Base-by-base conservation (phyloP, 2,329 filamentous ascomycete species). In the Pyricularia sp. region DNA sequence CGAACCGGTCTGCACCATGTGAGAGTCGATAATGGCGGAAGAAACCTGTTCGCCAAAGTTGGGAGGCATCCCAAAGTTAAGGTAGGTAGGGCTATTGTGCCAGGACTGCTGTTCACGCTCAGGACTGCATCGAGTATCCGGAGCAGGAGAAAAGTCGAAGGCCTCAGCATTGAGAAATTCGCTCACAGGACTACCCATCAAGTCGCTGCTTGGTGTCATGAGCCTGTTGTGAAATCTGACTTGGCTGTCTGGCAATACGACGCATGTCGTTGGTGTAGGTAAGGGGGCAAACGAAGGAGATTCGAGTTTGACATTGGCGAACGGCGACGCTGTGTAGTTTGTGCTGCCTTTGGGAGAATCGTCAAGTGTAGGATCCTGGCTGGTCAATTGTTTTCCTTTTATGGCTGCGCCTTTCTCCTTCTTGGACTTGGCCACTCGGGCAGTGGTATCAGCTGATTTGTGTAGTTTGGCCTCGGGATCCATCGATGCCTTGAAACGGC, bases 151-250 rank as follows among this genome's bases (percentile, higher is more conserved):
- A 28, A 77, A 75, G 68, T 77, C 75, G 69, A 79, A 78, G 33
- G 70, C 69, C 14, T 74, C 73, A 2, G 75, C 69, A 50, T 74
- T 73, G 50, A 81, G 68, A 69, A 80, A 74, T 42, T 78, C 77
- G 70, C 71, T 73, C 7, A 71, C 69, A 1, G 79, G 77, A 64
- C 76, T 81, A 30, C 77, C 73, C 11, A 74, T 72, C 70, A 78
- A 70, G 69, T 87, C 85, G 75, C 84, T 86, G 75, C 81, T 83
- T 1, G 85, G 85, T 0, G 85, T 87, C 70, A 86, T 80, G 31
- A 86, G 80, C 14, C 82, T 77, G 69, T 77, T 72, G 20, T 76
- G 76, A 55, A 79, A 77, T 67, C 79, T 71, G 11, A 71, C 55
- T 10, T 73, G 72, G 59, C 68, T 68, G 69, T 71, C 79, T 70